These are phyloP conservation scores for Hericium rajendrae DNA, from an alignment of 768 basidiomycete species.

Conservation along the genomic window DNA sequence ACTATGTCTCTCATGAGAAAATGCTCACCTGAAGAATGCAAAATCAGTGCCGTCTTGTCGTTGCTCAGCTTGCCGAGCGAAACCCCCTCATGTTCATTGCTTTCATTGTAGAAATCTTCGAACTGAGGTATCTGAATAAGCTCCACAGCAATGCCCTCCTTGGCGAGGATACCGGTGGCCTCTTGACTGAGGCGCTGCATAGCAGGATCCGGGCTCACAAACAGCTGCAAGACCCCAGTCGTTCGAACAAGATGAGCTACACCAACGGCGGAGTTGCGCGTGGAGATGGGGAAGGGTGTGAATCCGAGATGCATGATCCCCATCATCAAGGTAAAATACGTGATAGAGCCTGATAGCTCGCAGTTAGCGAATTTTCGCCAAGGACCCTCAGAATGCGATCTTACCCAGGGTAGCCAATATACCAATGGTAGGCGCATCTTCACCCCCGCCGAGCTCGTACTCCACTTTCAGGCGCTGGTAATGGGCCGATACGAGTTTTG, in stretches of 20 bases:
- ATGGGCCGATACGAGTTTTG: neutral
- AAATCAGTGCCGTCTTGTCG: neutral
- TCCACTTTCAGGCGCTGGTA: no score
- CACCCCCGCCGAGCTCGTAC: no score
- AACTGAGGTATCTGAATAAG: constrained; percentile 13
- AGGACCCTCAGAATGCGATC: neutral
- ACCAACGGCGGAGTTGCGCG: neutral
- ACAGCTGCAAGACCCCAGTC: constrained; percentile 15
- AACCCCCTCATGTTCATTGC: neutral
- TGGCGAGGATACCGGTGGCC: constrained; percentile 4
- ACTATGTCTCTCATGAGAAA: no score
- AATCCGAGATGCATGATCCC: neutral
- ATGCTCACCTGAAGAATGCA: neutral
- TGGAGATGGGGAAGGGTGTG: neutral
- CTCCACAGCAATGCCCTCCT: constrained; percentile 3
- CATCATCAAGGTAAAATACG: neutral
- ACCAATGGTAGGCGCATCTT: neutral
- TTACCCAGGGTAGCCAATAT: neutral
- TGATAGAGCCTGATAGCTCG: neutral
- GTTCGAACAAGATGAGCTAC: constrained; percentile 22
- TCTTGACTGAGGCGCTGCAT: constrained; percentile 15
- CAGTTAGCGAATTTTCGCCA: neutral
- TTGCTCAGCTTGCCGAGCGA: neutral
- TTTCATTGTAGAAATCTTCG: constrained; percentile 8
- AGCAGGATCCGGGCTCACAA: constrained; percentile 15